Base-by-base conservation (phyloP, 306 rosid species). In the Dicorynia guianensis region DNA sequence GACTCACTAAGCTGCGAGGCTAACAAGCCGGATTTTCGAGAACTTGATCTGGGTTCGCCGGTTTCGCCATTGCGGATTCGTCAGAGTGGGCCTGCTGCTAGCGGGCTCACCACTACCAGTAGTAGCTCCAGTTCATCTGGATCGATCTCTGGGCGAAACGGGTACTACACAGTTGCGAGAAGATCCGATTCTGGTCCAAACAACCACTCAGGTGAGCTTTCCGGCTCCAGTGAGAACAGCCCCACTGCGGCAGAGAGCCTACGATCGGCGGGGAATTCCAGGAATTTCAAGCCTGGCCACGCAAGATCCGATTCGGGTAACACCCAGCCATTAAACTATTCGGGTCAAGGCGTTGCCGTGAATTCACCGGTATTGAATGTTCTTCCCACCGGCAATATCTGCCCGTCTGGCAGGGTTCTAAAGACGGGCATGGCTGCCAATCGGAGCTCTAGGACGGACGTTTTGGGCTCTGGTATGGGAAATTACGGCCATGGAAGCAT, bases 401-500 rank as follows among this genome's bases (percentile, higher is more conserved):
- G 96, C 58, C 96, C 97, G 0, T 89, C 96, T 2, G 93, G 97
- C 44, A 92, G 75, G 83, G 74, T 92, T 73, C 83, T 85, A 13
- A 92, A 88, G 81, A 42, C 79, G 5, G 83, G 81, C 11, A 70
- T 83, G 71, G 80, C 79, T 2, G 57, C 80, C 9, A 79, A 36
- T 61, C 87, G 95, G 70, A 79, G 72, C 79, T 74, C 94, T 7
- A 79, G 91, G 52, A 48, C 74, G 11, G 95, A 89, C 38, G 89
- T 91, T 1, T 63, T 91, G 83, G 97, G 97, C 11, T 79, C 89
- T 36, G 97, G 97, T n/a, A 86, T 67, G 25, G 97, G 89, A 6
- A 79, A 83, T 76, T 92, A 92, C 56, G 97, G 97, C 38, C 97
- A 92, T 52, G 97, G 97, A 14, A 92, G 93, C 82, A 89, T 92